Base-by-base conservation (phyloP, 1,284 basidiomycete genomes). In the Ganoderma lucidum region DNA sequence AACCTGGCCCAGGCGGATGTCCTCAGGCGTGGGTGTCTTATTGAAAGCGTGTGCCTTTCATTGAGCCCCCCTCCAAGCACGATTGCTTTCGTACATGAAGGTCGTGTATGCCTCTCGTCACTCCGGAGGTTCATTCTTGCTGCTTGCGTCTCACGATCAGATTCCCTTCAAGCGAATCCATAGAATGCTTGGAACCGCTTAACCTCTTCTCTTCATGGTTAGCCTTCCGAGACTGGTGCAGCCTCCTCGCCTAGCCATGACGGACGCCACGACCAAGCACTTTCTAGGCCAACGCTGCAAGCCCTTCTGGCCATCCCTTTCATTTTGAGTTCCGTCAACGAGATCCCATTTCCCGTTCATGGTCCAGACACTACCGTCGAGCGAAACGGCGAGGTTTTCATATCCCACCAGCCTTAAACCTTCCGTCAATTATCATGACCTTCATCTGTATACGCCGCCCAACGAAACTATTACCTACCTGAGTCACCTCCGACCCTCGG, bases 111-210 rank as follows among this genome's bases (percentile, higher is more conserved):
- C 63, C 67, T 67, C 63, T 45, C 67, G 32, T 28, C 17, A 37
- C 56, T 28, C 19, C 37, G 48, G 28, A 23, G 44, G 30, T 62
- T 68, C 37, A 53, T 39, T 59, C 35, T 59, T 32, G 56, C 56
- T 5, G 56, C 56, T 39, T 39, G 35, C 56, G 56, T 39, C 35
- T 59, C 59, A 37, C 64, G 69, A 70, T 70, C 64, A 59, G 35
- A 60, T 37, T 53, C 62, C 69, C 62, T 41, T n/a, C n/a, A 37
- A 51, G 59, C 61, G 55, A 63, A 62, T 5, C 64, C 64, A 45
- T 37, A 61, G 35, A 59, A 51, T 45, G 58, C 55, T 62, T 48
- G 55, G 65, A 68, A 51, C 44, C 68, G 71, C 64, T 66, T 63
- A 53, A 56, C 59, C 37, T 56, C 6, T 62, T 28, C 53, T 23